A percentile compares a stretch with the other conserved stretches of the same genome.
Conservation (phyloP, 345 rosid species). For the Linum lewisii region DNA sequence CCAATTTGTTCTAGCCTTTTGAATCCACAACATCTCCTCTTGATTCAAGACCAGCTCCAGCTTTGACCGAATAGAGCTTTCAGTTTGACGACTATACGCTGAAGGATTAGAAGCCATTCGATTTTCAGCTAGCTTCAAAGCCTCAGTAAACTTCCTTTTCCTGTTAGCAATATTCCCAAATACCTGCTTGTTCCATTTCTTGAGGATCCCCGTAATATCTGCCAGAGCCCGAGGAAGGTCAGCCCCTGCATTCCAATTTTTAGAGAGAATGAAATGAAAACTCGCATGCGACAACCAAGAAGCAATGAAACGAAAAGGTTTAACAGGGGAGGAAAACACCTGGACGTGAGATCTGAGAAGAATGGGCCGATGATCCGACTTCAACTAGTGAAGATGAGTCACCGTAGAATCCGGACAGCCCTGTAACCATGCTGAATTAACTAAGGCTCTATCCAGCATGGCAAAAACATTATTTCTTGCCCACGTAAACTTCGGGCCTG, state of each 20-base stretch:
- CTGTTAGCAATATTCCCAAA: not conserved
- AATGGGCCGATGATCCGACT: not conserved
- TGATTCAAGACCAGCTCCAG: not conserved
- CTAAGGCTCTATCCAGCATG: not conserved
- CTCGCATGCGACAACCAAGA: not conserved
- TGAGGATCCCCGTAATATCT: not conserved
- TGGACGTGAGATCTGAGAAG: not conserved
- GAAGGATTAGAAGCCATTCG: not conserved
- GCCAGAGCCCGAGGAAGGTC: not conserved
- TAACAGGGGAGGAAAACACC: too few relatives aligned
- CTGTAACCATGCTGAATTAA: not conserved
- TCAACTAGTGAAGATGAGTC: not conserved
- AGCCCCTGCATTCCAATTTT: not conserved
- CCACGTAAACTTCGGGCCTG: not conserved
- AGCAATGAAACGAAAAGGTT: not conserved
- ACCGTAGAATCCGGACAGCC: not conserved
- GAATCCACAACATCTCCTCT: not conserved
- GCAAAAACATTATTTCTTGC: too few relatives aligned
- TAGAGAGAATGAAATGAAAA: not conserved
- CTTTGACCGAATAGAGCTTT: not conserved
- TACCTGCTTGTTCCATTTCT: not conserved
- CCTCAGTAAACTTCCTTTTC: not conserved
- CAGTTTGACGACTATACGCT: not conserved
- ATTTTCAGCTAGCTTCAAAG: not conserved
- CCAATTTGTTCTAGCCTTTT: not conserved